Evolutionary conservation across 2,329 filamentous ascomycete genomes (phyloP).

Genomic region (Lasiodiplodia sp.): DNA sequence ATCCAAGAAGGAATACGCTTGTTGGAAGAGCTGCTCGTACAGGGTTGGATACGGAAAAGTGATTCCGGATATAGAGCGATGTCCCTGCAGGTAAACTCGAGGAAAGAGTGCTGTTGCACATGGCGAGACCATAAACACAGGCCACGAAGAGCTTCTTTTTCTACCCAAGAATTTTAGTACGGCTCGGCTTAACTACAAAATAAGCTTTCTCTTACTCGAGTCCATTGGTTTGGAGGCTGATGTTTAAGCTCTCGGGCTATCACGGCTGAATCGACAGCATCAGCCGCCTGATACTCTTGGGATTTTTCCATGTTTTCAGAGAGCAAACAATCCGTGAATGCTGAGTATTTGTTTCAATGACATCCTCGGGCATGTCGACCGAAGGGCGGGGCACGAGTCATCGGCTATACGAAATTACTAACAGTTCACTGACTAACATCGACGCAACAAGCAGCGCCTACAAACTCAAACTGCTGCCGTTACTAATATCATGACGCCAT

Average conservation of each 20-base stretch:
- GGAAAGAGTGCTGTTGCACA: background rate
- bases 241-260: too few relatives aligned
- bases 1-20: too few relatives aligned
- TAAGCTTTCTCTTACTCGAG: background rate
- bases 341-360: too few relatives aligned
- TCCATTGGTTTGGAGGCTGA: background rate
- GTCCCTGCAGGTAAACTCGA: background rate
- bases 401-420: background rate
- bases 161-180: background rate
- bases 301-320: too few relatives aligned
- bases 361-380: too few relatives aligned
- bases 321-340: too few relatives aligned
- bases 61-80: background rate
- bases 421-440: background rate
- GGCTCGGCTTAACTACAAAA: background rate
- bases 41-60: background rate
- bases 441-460: background rate
- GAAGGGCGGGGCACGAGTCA: too few relatives aligned
- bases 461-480: fast-evolving
- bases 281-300: too few relatives aligned
- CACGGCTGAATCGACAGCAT: too few relatives aligned
- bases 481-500: too few relatives aligned
- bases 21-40: too few relatives aligned
- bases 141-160: background rate
- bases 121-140: background rate